These are phyloP conservation scores for Coemansia sp. DNA, from an alignment of 192 early-diverging fungal genomes.

Conservation along the genomic window DNA sequence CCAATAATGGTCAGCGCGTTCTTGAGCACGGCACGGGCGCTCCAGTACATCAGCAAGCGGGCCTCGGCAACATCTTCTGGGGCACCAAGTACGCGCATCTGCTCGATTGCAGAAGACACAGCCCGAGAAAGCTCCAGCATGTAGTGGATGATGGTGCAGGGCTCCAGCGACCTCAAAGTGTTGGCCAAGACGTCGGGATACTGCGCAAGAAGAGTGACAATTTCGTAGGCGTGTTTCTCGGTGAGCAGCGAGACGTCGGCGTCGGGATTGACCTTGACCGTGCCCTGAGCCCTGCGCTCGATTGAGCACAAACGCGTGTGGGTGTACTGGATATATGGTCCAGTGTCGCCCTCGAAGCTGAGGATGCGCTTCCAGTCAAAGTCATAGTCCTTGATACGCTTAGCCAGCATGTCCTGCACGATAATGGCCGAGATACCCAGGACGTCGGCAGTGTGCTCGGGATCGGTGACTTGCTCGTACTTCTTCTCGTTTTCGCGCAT, in stretches of 20 bases:
- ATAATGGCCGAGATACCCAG: slow-evolving; percentile 92
- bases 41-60: slow-evolving; percentile 82
- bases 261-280: slow-evolving; percentile 57
- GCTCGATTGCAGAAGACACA: slow-evolving; percentile 76
- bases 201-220: slow-evolving; percentile 74
- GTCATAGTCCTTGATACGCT: slow-evolving; percentile 91
- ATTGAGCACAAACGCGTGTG: slow-evolving; percentile 96
- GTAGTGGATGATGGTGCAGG: slow-evolving; percentile 83
- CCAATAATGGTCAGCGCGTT: slow-evolving; percentile 84
- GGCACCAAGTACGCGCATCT: slow-evolving; percentile 72
- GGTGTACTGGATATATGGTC: slow-evolving; percentile 99
- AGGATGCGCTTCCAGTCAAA: slow-evolving; percentile 92
- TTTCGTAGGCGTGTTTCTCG: slow-evolving; percentile 66
- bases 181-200: slow-evolving; percentile 83
- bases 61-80: slow-evolving; percentile 77
- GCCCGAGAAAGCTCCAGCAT: slow-evolving; percentile 77
- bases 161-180: slow-evolving; percentile 69
- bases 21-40: slow-evolving; percentile 78
- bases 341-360: slow-evolving; percentile 96
- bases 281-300: slow-evolving; percentile 70
- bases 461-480: slow-evolving; percentile 81
- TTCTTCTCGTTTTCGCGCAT: slow-evolving; percentile 88
- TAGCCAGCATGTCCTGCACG: slow-evolving; percentile 88
- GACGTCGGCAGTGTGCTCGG: slow-evolving; percentile 75
- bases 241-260: slow-evolving; percentile 68